These are phyloP conservation scores for Amphicarpaea edgeworthii DNA, from an alignment of 306 rosid species.

Conservation along the genomic window DNA sequence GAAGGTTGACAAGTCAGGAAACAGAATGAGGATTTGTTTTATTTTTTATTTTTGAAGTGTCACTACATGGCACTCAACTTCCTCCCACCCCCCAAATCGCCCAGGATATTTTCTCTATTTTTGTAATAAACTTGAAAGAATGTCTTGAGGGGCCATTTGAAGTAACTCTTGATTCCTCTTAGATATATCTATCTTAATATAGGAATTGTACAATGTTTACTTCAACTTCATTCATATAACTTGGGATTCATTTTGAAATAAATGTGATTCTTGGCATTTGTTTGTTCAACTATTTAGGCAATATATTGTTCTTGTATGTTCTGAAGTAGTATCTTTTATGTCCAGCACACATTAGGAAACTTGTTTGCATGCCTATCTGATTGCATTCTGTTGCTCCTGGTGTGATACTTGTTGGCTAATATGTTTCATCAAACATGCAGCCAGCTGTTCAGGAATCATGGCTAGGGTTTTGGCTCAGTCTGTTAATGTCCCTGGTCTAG, in stretches of 20 bases:
- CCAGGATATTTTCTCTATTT: neutral
- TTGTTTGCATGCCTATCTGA: constrained; percentile 9
- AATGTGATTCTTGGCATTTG: neutral
- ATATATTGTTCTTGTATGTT: neutral
- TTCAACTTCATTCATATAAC: constrained; percentile 4
- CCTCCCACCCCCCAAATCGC: neutral
- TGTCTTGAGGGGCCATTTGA: constrained; percentile 21
- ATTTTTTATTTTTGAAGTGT: neutral
- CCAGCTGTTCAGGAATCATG: constrained; percentile 59
- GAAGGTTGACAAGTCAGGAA: constrained; percentile 25
- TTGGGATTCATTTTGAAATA: neutral
- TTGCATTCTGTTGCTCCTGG: constrained; percentile 30
- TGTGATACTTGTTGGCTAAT: constrained; percentile 34
- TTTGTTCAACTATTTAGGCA: constrained; percentile 11
- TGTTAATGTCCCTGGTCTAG: constrained; percentile 68
- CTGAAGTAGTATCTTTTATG: neutral
- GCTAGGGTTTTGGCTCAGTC: constrained; percentile 89
- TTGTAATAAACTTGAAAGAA: constrained; percentile 18
- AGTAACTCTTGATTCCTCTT: constrained; percentile 35
- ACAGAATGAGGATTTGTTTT: neutral
- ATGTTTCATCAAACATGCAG: constrained; percentile 43
- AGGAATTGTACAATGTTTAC: neutral
- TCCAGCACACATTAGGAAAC: neutral
- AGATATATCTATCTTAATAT: neutral
- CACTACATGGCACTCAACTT: constrained; percentile 1